Evolutionary conservation across 2,329 filamentous ascomycete genomes (phyloP), one percentile per base, ranked within the genome.

Genomic region (Aspergillus niger): DNA sequence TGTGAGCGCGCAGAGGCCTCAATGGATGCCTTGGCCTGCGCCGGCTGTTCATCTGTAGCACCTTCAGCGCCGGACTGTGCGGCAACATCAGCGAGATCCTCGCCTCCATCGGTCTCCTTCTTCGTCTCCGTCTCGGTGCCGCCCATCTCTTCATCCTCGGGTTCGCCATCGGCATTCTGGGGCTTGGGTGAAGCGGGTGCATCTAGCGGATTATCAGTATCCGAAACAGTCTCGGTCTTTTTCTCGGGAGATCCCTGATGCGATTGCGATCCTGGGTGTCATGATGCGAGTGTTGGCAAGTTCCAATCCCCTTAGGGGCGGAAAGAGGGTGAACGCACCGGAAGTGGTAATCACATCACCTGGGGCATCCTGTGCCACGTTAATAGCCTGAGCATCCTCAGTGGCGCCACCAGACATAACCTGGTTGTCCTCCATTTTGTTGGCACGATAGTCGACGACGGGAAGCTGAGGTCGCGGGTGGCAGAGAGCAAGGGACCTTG

Each of bases 1-100:
- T 98, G 93, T 69, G 94, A 91, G 66, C 94, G 91, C 55, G 95
- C 96, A 3, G 92, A 89, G 47, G 90, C 89, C 80, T 97, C 93
- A 59, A 93, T 82, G 3, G 86, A 86, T 57, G 92, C 86, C 78
- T 97, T 97, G 44, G 89, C 87, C 75, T 93, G 83, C 55, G 90
- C 77, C 70, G 82, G 72, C 82, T 81, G 76, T 15, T 77, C 87
- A 59, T 84, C 84, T 13, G 78, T 79, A 3, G 81, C 77, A 15
- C 80, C 79, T 47, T 85, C 85, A 17, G 78, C 81, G 50, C 77
- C 72, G 39, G 78, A 73, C 58, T 74, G 72, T 55, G 70, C 71
- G 32, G 78, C 74, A 13, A 79, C 80, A 38, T 82, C 83, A n/a
- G 77, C 74, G 61, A 74, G 71, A 54, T 81, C 79, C 26, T 78